Conservation (phyloP, 2,329 filamentous ascomycete genomes). For the Chrysoporthe cubensis region DNA sequence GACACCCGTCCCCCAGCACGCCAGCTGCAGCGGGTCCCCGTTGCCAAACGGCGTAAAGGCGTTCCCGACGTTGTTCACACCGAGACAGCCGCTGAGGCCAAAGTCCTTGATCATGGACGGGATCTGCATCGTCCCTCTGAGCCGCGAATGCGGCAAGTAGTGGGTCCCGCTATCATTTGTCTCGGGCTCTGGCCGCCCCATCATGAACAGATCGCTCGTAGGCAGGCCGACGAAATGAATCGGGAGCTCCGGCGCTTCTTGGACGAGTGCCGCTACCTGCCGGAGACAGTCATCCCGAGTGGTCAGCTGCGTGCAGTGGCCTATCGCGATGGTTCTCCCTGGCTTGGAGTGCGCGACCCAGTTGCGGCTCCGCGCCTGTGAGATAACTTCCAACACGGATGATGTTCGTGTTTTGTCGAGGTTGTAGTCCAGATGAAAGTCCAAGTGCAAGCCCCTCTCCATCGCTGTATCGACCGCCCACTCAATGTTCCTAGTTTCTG, state of each 20-base stretch:
- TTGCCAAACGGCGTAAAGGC: slow-evolving; percentile 73
- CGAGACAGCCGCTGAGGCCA: slow-evolving; percentile 62
- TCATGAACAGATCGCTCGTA: slow-evolving; percentile 75
- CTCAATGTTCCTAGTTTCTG: slow-evolving; percentile 53
- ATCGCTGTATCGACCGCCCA: slow-evolving; percentile 65
- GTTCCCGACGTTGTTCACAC: slow-evolving; percentile 75
- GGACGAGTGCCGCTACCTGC: slow-evolving; percentile 51
- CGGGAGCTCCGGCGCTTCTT: slow-evolving; percentile 50
- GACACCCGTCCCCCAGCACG: slow-evolving; percentile 65
- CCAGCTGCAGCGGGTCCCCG: slow-evolving; percentile 67
- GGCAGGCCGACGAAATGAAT: slow-evolving; percentile 71
- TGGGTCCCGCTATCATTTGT: too few relatives aligned
- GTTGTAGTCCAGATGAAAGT: slow-evolving; percentile 75
- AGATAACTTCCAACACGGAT: slow-evolving; percentile 48
- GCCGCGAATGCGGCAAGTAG: slow-evolving; percentile 33
- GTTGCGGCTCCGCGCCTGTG: slow-evolving; percentile 20
- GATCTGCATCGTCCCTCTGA: slow-evolving; percentile 66
- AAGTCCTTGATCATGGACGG: slow-evolving; percentile 62
- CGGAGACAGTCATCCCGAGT: slow-evolving; percentile 57
- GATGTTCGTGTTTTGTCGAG: slow-evolving; percentile 50
- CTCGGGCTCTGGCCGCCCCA: slow-evolving; percentile 48
- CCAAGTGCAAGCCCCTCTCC: slow-evolving; percentile 57
- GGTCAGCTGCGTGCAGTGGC: slow-evolving; percentile 71
- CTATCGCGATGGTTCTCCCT: slow-evolving; percentile 59
- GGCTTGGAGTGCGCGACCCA: slow-evolving; percentile 51